These are phyloP conservation scores for Stemphylium lycopersici DNA, from an alignment of 2,329 filamentous ascomycete species.

Conservation along the genomic window DNA sequence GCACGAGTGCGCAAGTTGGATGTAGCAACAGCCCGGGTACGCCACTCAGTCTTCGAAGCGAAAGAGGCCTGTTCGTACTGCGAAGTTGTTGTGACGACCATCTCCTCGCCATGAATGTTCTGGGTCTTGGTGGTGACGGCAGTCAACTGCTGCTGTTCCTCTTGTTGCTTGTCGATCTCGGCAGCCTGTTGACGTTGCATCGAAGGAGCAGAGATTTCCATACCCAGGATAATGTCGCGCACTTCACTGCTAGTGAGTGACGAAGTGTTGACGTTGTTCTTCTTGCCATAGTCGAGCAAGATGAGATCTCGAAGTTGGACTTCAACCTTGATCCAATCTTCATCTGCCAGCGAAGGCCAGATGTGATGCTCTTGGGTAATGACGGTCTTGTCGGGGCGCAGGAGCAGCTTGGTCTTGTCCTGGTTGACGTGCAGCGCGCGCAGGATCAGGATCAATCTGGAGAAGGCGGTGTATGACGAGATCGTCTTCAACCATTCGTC, in stretches of 20 bases:
- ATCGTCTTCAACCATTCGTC: conserved; percentile 99
- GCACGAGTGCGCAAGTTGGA: conserved; percentile 91
- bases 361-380: conserved; percentile 99
- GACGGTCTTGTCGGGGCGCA: conserved; percentile 95
- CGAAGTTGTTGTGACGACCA: conserved; percentile 96
- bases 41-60: conserved; percentile 98
- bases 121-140: conserved; percentile 98
- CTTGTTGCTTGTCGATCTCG: conserved; percentile 98
- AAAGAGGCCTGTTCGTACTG: conserved; percentile 98
- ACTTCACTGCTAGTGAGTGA: conserved; percentile 97
- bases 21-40: conserved; percentile 93
- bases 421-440: conserved; percentile 96
- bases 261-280: conserved; percentile 99
- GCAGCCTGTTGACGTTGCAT: conserved; percentile 98
- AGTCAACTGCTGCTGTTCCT: conserved; percentile 94
- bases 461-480: conserved; percentile 98
- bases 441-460: conserved; percentile 88
- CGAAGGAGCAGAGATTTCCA: conserved; percentile 98
- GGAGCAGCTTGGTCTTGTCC: conserved; percentile 95
- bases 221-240: conserved; percentile 96
- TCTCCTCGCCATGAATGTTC: conserved; percentile 95
- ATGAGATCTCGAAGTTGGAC: conserved; percentile 94
- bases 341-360: conserved; percentile 91
- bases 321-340: conserved; percentile 99
- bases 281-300: conserved; percentile 98